Percentiles rank a stretch among this genome's conserved stretches.
Evolutionary conservation across 371 early-diverging fungal species (phyloP).

Genomic region (Saksenaea vasiformis): DNA sequence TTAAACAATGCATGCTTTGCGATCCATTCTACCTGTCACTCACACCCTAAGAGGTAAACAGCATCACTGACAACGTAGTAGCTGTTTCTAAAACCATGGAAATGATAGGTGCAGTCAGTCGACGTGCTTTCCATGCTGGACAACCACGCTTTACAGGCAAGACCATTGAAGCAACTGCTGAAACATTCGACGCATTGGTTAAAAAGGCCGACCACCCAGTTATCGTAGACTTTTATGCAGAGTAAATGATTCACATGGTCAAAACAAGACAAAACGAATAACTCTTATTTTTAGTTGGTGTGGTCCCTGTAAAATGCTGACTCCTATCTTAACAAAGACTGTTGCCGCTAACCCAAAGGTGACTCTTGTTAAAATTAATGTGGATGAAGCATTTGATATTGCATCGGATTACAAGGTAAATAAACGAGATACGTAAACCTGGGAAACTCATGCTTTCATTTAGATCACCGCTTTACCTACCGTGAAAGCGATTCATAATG

Average conservation of each 20-base stretch:
- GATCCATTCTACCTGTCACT: too few relatives aligned
- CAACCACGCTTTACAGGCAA: slow-evolving; percentile 44
- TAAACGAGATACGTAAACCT: neutral
- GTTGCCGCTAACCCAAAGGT: slow-evolving; percentile 66
- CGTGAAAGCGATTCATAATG: slow-evolving; percentile 69
- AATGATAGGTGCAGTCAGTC: neutral
- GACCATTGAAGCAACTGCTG: slow-evolving; percentile 49
- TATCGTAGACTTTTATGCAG: slow-evolving; percentile 82
- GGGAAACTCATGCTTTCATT: neutral
- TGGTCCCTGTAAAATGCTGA: slow-evolving; percentile 77
- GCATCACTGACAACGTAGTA: too few relatives aligned
- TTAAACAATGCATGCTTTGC: too few relatives aligned
- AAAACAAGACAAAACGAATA: neutral
- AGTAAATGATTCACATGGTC: slow-evolving; percentile 38
- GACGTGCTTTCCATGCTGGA: slow-evolving; percentile 34
- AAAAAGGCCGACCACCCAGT: slow-evolving; percentile 61
- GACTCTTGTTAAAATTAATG: slow-evolving; percentile 73
- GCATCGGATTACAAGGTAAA: slow-evolving; percentile 63
- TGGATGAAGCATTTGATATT: slow-evolving; percentile 60
- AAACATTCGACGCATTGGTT: slow-evolving; percentile 54
- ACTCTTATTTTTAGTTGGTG: slow-evolving; percentile 65
- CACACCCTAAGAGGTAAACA: neutral
- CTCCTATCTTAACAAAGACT: slow-evolving; percentile 62
- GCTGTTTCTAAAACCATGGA: too few relatives aligned
- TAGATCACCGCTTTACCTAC: slow-evolving; percentile 77